These are phyloP conservation scores for Aotearoamyces nothofagi DNA, from an alignment of 2,329 filamentous ascomycete genomes.

Conservation along the genomic window DNA sequence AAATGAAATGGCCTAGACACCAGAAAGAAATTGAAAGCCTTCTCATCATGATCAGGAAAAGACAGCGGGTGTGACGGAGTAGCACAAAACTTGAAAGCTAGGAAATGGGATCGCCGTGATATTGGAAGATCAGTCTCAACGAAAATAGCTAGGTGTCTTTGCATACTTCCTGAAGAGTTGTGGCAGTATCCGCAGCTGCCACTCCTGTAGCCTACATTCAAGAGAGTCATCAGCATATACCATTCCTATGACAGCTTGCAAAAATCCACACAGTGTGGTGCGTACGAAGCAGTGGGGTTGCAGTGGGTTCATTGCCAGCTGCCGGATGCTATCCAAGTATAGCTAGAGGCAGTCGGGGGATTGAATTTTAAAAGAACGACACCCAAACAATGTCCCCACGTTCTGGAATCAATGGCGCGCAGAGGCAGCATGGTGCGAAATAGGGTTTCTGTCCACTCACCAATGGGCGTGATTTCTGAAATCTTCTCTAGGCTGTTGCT, in stretches of 20 bases:
- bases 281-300: not conserved
- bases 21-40: no score
- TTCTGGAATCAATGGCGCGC: slow-evolving; percentile 3
- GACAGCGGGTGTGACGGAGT: no score
- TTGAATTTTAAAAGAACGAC: no score
- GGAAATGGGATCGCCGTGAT: no score
- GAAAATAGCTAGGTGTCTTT: slow-evolving; percentile 8
- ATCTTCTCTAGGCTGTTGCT: no score
- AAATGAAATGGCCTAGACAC: no score
- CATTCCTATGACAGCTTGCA: not conserved
- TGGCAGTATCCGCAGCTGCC: slow-evolving; percentile 17
- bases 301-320: not conserved
- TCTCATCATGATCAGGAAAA: no score
- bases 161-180: slow-evolving; percentile 17
- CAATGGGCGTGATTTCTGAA: slow-evolving; percentile 3
- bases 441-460: slow-evolving; percentile 2
- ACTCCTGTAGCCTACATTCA: slow-evolving; percentile 13
- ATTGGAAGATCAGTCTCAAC: no score
- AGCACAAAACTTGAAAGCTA: no score
- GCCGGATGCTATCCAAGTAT: not conserved
- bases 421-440: not conserved
- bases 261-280: not conserved
- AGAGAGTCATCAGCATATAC: not conserved
- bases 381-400: slow-evolving; percentile 3
- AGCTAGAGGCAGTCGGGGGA: not conserved